Evolutionary conservation across 2,329 filamentous ascomycete species (phyloP).

Genomic region (Pseudocercospora vitis): DNA sequence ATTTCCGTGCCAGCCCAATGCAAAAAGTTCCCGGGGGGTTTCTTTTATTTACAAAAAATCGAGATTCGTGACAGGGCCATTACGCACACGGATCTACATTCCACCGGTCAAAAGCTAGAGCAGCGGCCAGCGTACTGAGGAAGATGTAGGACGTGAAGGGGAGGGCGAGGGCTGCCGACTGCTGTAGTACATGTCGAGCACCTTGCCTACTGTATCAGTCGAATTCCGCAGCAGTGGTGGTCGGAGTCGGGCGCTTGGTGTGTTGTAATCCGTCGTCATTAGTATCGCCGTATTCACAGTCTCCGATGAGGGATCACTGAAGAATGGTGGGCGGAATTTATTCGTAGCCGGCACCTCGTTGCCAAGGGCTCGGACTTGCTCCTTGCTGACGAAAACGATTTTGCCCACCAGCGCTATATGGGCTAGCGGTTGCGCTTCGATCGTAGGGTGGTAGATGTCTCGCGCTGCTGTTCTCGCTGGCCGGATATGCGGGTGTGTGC

Average conservation of each 20-base stretch:
- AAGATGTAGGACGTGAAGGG: too few relatives aligned
- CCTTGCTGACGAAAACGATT: slow-evolving; percentile 31
- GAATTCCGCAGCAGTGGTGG: slow-evolving; percentile 10
- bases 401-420: slow-evolving; percentile 26
- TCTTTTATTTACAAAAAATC: slow-evolving; percentile 13
- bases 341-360: slow-evolving; percentile 65
- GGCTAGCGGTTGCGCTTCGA: slow-evolving; percentile 40
- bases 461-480: slow-evolving; percentile 39
- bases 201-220: slow-evolving; percentile 20
- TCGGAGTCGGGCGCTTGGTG: slow-evolving; percentile 1
- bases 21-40: slow-evolving; percentile 5
- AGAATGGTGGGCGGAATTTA: slow-evolving; percentile 37
- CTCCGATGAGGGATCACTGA: slow-evolving; percentile 22
- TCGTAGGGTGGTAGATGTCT: slow-evolving; percentile 43
- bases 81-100: not conserved
- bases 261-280: slow-evolving; percentile 19
- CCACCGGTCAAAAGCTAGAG: not conserved
- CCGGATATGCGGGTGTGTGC: slow-evolving; percentile 49
- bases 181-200: slow-evolving; percentile 21
- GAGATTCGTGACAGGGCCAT: slow-evolving; percentile 10
- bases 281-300: slow-evolving; percentile 26
- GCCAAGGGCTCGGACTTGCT: slow-evolving; percentile 61
- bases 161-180: slow-evolving; percentile 7
- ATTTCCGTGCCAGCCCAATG: slow-evolving; percentile 12
- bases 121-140: not conserved